Evolutionary conservation across 116 monocot genomes (phyloP).

Genomic region (Phalaenopsis hybrid): DNA sequence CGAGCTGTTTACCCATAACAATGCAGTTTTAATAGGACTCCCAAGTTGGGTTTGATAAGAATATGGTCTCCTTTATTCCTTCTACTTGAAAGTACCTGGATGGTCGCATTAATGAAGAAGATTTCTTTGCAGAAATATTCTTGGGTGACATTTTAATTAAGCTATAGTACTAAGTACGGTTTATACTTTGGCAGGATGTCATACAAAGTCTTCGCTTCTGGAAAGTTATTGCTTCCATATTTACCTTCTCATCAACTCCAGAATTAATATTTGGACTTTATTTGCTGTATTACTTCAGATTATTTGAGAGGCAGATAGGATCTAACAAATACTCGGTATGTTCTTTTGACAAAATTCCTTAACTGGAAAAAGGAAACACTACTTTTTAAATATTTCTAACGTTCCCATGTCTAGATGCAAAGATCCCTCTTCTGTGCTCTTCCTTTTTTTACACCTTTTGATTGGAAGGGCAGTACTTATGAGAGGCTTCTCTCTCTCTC

Average conservation of each 20-base stretch:
- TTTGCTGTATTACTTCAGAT: conserved; percentile 87
- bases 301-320: conserved; percentile 92
- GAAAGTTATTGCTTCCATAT: conserved; percentile 55
- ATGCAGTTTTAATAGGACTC: background rate
- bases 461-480: background rate
- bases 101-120: background rate
- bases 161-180: background rate
- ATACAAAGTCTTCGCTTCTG: conserved; percentile 41
- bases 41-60: background rate
- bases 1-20: background rate
- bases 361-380: background rate
- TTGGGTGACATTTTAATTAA: background rate
- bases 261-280: conserved; percentile 81
- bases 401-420: background rate
- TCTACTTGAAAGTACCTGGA: background rate
- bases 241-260: conserved; percentile 87
- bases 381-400: background rate
- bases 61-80: background rate
- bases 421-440: background rate
- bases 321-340: conserved; percentile 95
- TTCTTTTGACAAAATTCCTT: conserved; percentile 2
- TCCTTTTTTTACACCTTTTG: background rate
- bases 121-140: background rate
- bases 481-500: background rate
- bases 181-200: conserved; percentile 41